Evolutionary conservation across 257 asterid genomes (phyloP).

Genomic region (Cordia subcordata): DNA sequence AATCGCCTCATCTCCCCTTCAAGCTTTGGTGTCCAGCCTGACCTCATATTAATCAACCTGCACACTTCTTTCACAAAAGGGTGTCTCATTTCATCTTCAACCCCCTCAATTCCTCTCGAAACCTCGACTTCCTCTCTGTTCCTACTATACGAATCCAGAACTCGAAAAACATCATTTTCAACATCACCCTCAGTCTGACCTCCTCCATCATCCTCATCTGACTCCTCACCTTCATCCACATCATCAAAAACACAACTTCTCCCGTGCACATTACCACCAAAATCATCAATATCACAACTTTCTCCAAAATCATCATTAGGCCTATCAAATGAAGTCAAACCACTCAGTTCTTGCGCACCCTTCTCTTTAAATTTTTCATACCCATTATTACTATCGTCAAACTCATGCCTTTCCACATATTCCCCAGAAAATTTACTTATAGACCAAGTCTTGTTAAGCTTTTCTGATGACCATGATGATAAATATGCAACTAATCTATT

Average conservation of each 20-base stretch:
- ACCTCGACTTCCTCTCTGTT: conserved; percentile 18
- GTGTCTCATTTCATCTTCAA: conserved; percentile 61
- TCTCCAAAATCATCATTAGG: conserved; percentile 19
- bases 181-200: conserved; percentile 21
- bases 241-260: conserved; percentile 24
- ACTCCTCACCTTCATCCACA: conserved; percentile 30
- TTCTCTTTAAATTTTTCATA: conserved; percentile 20
- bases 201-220: conserved; percentile 28
- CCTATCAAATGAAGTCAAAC: conserved; percentile 19
- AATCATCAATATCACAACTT: conserved; percentile 23
- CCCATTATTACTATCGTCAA: conserved; percentile 20
- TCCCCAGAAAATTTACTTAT: conserved; percentile 17
- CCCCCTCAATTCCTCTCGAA: conserved; percentile 37
- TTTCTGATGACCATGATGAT: conserved; percentile 18
- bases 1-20: conserved; percentile 69
- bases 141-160: conserved; percentile 40
- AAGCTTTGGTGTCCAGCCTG: conserved; percentile 62
- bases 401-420: conserved; percentile 15
- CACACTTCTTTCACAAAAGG: conserved; percentile 79
- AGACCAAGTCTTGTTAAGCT: conserved; percentile 6
- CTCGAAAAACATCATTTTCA: conserved; percentile 47
- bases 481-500: conserved; percentile 20
- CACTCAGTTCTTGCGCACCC: conserved; percentile 20
- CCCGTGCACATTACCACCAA: conserved; percentile 3
- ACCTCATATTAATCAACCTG: conserved; percentile 53